Evolutionary conservation across 2,329 filamentous ascomycete genomes (phyloP).

Genomic region (Keithomyces neogunnii): DNA sequence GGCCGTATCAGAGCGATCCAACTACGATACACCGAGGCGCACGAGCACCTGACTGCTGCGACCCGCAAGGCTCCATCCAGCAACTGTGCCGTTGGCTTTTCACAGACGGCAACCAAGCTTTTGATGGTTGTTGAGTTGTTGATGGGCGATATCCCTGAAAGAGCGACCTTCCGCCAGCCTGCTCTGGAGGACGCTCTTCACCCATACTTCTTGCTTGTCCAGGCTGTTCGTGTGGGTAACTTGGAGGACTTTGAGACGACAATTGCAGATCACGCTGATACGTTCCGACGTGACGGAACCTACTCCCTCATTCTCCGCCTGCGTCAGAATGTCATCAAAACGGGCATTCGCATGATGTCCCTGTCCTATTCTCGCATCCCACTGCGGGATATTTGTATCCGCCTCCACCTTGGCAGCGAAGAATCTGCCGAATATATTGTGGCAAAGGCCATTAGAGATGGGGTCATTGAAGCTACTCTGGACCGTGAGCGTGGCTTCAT

Average conservation of each 20-base stretch:
- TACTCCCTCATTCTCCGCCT: conserved; percentile 93
- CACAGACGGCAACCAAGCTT: conserved; percentile 94
- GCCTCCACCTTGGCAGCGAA: conserved; percentile 85
- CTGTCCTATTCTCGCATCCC: conserved; percentile 97
- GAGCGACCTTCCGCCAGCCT: conserved; percentile 84
- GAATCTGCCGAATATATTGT: conserved; percentile 99
- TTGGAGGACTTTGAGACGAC: conserved; percentile 86
- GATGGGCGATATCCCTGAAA: conserved; percentile 97
- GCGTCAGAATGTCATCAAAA: conserved; percentile 98
- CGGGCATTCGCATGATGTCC: conserved; percentile 98
- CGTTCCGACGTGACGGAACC: conserved; percentile 87
- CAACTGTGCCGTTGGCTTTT: conserved; percentile 83
- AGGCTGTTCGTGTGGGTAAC: conserved; percentile 93
- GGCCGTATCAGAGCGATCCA: conserved; percentile 95
- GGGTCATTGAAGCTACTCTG: conserved; percentile 89
- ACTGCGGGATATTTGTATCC: conserved; percentile 92
- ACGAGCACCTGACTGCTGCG: conserved; percentile 86
- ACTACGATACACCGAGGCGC: conserved; percentile 91
- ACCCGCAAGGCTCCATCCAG: conserved; percentile 92
- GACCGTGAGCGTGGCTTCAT: conserved; percentile 95
- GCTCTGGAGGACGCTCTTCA: conserved; percentile 79
- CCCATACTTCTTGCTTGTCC: conserved; percentile 89
- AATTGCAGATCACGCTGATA: conserved; percentile 71
- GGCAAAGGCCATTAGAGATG: conserved; percentile 94
- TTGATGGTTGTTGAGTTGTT: conserved; percentile 90